A percentile compares a stretch with the other conserved stretches of the same genome.
Evolutionary conservation across 768 basidiomycete genomes (phyloP).

Genomic region (Phaeotremella fagi): DNA sequence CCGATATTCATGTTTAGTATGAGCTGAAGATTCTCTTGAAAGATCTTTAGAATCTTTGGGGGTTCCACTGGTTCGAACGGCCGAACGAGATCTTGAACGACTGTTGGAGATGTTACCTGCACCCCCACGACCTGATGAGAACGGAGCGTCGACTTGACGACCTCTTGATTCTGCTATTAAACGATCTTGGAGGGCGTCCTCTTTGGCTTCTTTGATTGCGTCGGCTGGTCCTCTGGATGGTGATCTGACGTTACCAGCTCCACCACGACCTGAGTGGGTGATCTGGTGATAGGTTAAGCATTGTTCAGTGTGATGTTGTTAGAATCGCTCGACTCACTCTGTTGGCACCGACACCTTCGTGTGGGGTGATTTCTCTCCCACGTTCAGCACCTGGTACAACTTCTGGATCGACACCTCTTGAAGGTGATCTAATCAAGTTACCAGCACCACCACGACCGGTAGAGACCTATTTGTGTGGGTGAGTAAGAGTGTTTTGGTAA

Average conservation of each 20-base stretch:
- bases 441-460: slow-evolving; percentile 45
- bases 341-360: slow-evolving; percentile 18
- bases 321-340: too few species aligned
- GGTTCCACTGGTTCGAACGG: slow-evolving; percentile 8
- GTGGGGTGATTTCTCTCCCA: slow-evolving; percentile 32
- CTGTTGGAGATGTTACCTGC: slow-evolving; percentile 42
- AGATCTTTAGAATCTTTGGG: not conserved
- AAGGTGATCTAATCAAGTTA: slow-evolving; percentile 40
- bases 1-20: slow-evolving; percentile 11
- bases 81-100: slow-evolving; percentile 24
- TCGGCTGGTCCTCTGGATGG: slow-evolving; percentile 58
- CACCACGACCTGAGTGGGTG: slow-evolving; percentile 64
- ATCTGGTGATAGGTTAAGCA: slow-evolving; percentile 25
- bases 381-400: slow-evolving; percentile 31
- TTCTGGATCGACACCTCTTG: slow-evolving; percentile 30
- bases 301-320: not conserved
- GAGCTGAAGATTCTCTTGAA: not conserved
- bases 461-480: slow-evolving; percentile 22
- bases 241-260: slow-evolving; percentile 77
- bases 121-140: slow-evolving; percentile 47
- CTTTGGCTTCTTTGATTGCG: slow-evolving; percentile 20
- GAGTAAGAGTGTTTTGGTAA: not conserved
- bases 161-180: slow-evolving; percentile 37
- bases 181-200: slow-evolving; percentile 38
- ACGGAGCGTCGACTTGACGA: slow-evolving; percentile 34